phyloP scores from a whole-genome alignment of 805 yeast species.

The Monosporozyma aerobia region DNA sequence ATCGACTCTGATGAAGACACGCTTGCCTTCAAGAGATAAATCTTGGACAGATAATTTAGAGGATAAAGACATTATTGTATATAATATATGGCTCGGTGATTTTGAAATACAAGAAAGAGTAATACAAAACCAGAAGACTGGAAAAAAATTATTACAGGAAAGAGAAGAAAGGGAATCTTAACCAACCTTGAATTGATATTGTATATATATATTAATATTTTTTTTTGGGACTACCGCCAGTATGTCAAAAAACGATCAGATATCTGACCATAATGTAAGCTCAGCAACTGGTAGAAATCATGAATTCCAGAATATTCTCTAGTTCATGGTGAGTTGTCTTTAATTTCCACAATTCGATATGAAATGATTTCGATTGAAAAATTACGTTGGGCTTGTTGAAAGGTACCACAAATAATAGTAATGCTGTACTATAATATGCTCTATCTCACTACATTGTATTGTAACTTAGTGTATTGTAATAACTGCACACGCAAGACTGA shows the following conservation, averaged over 20 bases:
- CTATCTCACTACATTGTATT: too few relatives aligned
- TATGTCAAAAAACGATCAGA: background rate
- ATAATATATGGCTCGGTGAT: background rate
- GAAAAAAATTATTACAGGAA: background rate
- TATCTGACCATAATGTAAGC: background rate
- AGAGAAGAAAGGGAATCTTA: background rate
- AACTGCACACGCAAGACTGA: background rate
- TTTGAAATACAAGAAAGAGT: background rate
- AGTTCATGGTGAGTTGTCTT: background rate
- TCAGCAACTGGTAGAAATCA: background rate
- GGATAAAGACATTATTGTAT: constrained; percentile 70
- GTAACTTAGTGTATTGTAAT: background rate
- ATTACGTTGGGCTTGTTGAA: background rate
- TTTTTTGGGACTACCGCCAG: background rate
- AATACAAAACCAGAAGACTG: background rate
- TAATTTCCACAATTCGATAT: background rate
- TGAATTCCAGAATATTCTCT: background rate
- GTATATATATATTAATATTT: background rate
- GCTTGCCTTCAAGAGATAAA: constrained; percentile 74
- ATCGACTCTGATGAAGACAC: constrained; percentile 98
- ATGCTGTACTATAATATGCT: too few relatives aligned
- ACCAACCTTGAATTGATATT: background rate
- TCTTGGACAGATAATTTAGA: constrained; percentile 91
- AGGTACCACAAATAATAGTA: background rate
- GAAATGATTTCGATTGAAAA: background rate